phyloP scores from a whole-genome alignment of 805 yeast species.

The Nakazawaea ernobii region DNA sequence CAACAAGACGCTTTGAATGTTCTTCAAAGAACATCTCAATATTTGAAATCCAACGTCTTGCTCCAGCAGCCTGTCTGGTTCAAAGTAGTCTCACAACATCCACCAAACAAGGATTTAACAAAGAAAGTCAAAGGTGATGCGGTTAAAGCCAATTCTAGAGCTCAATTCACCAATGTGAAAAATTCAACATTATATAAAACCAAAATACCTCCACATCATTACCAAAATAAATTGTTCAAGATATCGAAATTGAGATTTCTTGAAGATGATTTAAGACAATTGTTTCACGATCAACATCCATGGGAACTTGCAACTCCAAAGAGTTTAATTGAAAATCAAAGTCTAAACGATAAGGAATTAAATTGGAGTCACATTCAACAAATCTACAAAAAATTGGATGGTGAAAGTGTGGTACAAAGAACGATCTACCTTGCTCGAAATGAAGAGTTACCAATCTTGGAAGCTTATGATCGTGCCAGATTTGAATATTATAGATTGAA shows the following conservation, averaged over 20 bases:
- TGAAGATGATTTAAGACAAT: constrained; percentile 77
- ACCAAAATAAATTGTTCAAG: constrained; percentile 37
- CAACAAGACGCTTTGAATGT: constrained; percentile 73
- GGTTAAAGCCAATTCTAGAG: constrained; percentile 17
- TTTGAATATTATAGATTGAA: constrained; percentile 84
- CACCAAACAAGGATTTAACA: constrained; percentile 65
- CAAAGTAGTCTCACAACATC: constrained; percentile 74
- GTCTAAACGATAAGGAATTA: constrained; percentile 41
- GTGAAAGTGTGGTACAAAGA: constrained; percentile 83
- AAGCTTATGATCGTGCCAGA: constrained; percentile 82
- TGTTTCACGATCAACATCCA: constrained; percentile 91
- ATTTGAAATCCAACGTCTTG: constrained; percentile 65
- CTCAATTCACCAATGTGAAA: constrained; percentile 15
- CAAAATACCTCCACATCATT: constrained; percentile 32
- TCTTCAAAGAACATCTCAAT: constrained; percentile 75
- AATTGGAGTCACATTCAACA: constrained; percentile 85
- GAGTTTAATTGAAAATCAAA: constrained; percentile 69
- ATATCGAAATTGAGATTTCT: constrained; percentile 51
- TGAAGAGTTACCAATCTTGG: constrained; percentile 33
- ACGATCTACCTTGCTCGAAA: constrained; percentile 48
- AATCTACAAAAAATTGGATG: constrained; percentile 69
- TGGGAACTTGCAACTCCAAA: constrained; percentile 97
- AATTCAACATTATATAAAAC: constrained; percentile 35
- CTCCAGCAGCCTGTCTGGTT: constrained; percentile 82
- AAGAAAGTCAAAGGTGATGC: constrained; percentile 30